phyloP scores from a whole-genome alignment of 176 grass and related monocot species.

The Tillandsia leiboldiana region DNA sequence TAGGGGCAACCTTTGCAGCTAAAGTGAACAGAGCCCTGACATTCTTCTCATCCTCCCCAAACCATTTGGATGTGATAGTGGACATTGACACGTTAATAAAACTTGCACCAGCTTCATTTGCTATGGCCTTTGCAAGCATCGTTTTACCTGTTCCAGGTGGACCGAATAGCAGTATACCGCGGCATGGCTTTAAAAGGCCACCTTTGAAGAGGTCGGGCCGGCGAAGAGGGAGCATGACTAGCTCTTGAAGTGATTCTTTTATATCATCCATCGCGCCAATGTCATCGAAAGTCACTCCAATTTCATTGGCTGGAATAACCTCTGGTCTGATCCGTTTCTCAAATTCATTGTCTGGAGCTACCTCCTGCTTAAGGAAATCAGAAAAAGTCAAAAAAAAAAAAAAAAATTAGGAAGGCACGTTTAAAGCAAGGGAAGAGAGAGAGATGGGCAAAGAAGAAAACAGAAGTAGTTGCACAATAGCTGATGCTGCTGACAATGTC shows the following conservation, averaged over 20 bases:
- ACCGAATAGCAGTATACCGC: constrained; percentile 83
- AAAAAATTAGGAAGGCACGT: not conserved
- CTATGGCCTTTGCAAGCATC: constrained; percentile 98
- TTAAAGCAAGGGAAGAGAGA: not conserved
- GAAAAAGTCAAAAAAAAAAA: not conserved
- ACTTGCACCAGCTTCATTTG: constrained; percentile 87
- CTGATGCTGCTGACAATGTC: too few species aligned
- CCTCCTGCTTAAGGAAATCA: constrained; percentile 41
- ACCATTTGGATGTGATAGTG: constrained; percentile 98
- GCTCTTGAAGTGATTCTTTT: constrained; percentile 92
- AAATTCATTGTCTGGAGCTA: constrained; percentile 89
- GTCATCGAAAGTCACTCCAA: constrained; percentile 95
- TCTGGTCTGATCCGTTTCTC: constrained; percentile 91
- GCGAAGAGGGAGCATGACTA: constrained; percentile 94
- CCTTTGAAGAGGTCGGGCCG: constrained; percentile 91
- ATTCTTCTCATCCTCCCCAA: constrained; percentile 93
- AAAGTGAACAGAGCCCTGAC: constrained; percentile 86
- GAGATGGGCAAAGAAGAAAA: constrained; percentile 2
- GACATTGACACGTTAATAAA: constrained; percentile 98
- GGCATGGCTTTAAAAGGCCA: constrained; percentile 83
- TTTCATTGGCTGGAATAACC: constrained; percentile 78
- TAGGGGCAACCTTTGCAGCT: constrained; percentile 81
- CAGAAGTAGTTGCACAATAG: too few species aligned
- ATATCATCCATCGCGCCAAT: constrained; percentile 88
- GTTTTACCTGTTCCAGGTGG: constrained; percentile 98